Base-by-base conservation (phyloP, 495 filamentous ascomycete genomes). In the Bathelium albidoporum region DNA sequence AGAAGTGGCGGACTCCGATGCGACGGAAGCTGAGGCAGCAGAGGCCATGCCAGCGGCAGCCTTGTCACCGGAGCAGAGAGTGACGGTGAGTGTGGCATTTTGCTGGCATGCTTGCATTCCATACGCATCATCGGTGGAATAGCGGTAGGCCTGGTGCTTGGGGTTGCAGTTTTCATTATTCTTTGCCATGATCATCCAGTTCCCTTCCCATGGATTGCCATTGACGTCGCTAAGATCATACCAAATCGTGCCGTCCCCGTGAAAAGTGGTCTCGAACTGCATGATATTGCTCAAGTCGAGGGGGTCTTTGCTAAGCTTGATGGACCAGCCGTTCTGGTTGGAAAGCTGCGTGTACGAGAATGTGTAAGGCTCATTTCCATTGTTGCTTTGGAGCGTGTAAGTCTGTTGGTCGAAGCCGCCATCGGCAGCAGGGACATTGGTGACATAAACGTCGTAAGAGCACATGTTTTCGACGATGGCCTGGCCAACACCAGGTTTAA, bases 201-300 rank as follows among this genome's bases (percentile, higher is more conserved):
- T 61, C 26, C 44, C 61, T 53, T 65, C 29, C 66, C 66, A 71
- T 22, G 69, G 69, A 59, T 71, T 69, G 59, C 69, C 69, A 55
- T 71, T 61, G 20, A 71, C 69, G 10, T 66, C 66, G 64, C 66
- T 68, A 32, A 71, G 59, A 63, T 71, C 69, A 53, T 65, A 71
- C 69, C 69, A 71, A 61, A 71, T 71, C 60, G 44, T 66, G 58
- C 64, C 69, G 32, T 69, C 66, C 61, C 67, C 55, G 52, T 68
- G 66, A 53, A 64, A 71, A 59, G 69, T 71, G 59, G 66, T 68
- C 62, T 71, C 69, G 58, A 68, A 71, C 52, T 71, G 69, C 59
- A 71, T 59, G 64, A 71, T 65, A 62, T 69, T 64, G 41, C 10
- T 41, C 43, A 61, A 49, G 14, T 28, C 9, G 16, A 1, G 55